Evolutionary conservation across 805 yeast species (phyloP).

Genomic region (Diddensiella transvaalensis): DNA sequence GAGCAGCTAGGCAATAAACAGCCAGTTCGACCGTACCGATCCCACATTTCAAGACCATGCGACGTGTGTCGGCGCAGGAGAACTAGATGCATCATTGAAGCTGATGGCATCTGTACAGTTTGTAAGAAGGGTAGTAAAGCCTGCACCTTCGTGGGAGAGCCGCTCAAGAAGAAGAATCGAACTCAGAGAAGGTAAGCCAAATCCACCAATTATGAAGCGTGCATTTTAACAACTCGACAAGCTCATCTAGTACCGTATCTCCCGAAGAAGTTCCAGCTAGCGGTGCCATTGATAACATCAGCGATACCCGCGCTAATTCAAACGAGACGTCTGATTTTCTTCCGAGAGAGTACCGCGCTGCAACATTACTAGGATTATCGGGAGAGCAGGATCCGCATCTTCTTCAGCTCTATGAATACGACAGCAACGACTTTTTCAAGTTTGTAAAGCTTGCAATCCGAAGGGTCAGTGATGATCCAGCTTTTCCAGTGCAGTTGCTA

Average conservation of each 20-base stretch:
- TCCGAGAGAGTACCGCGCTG: slow-evolving; percentile 26
- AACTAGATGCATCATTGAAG: slow-evolving; percentile 19
- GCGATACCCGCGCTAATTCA: too few species aligned
- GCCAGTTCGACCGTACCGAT: slow-evolving; percentile 16
- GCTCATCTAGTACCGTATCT: too few species aligned
- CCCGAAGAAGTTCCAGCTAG: too few species aligned
- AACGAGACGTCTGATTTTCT: too few species aligned
- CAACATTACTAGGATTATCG: slow-evolving; percentile 29
- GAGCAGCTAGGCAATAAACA: background rate
- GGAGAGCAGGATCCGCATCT: slow-evolving; percentile 35
- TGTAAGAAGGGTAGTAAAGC: slow-evolving; percentile 18
- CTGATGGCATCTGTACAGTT: slow-evolving; percentile 17
- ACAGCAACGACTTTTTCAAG: slow-evolving; percentile 19
- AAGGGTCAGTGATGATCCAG: slow-evolving; percentile 22
- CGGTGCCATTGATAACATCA: background rate
- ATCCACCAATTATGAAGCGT: too few species aligned
- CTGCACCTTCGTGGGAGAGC: slow-evolving; percentile 23
- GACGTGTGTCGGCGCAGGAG: slow-evolving; percentile 23
- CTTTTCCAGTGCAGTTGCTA: slow-evolving; percentile 28
- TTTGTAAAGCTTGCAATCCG: slow-evolving; percentile 31
- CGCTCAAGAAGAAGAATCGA: slow-evolving; percentile 17
- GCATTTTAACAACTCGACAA: too few species aligned
- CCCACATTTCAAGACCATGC: slow-evolving; percentile 22
- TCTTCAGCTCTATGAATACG: slow-evolving; percentile 25
- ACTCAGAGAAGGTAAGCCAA: background rate